Base-by-base conservation (phyloP, 495 filamentous ascomycete species). In the Bacidia gigantensis region DNA sequence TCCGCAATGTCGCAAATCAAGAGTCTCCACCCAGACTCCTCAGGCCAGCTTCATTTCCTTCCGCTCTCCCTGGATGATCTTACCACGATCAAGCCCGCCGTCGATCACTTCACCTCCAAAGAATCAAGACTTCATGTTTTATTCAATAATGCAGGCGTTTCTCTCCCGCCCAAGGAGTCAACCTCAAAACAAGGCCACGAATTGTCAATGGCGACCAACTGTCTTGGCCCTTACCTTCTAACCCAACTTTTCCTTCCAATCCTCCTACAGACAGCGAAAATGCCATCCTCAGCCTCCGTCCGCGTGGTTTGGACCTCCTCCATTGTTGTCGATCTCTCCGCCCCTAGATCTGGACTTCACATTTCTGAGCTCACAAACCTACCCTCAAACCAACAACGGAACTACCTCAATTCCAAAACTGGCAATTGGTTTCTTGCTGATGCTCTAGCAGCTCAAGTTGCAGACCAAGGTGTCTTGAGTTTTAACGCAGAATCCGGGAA, bases 121-220 rank as follows among this genome's bases (percentile, higher is more conserved):
- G 72, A 78, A 53, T 26, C 48, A 1, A 54, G 64, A 3, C 65
- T 79, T 24, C 67, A 79, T 63, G 67, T 74, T 44, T 62, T 79
- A 18, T 58, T 64, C 23, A 69, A 74, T 53, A 79, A 78, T 60
- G 74, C 74, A 10, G 75, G 65, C 21, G 67, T 79, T 38, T 69
- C 69, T 64, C 48, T 53, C 14, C 65, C 67, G 0, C 69, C 72
- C 1, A 32, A 12, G 1, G 74, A 66, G 24, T 64, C 51, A 22
- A 39, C 52, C 5, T 62, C 69, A 1, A 44, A 50, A 7, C 69
- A 70, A 45, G 67, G 67, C 26, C 51, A 64, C 10, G 67, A 71
- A n/a, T 58, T 68, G 0, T 66, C 69, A 49, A 49, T 70, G 12
- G 69, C 57, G 1, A 69, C 64, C 0, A 71, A 72, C 51, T 65